Base-by-base conservation (phyloP, 129 eudicot genomes). In the Flaveria linearis region DNA sequence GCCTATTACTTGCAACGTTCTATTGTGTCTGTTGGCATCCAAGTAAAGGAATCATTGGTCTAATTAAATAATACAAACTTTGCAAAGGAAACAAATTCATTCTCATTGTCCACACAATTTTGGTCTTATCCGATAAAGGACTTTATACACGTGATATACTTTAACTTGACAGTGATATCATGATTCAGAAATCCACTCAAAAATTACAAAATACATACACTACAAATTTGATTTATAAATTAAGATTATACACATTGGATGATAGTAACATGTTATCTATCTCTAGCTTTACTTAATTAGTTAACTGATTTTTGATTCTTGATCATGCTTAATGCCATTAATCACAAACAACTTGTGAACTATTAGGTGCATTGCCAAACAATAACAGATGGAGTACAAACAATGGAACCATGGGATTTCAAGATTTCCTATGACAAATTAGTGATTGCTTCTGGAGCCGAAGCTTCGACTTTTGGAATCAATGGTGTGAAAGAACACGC, bases 391-490 rank as follows among this genome's bases (percentile, higher is more conserved):
- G 97, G 97, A 73, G 68, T 82, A 61, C 81, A 55, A 20, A 74
- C 87, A 17, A 52, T 89, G 68, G 76, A 86, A 0, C 96, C 99
- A 39, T 85, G 97, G 96, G 81, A 85, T 76, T 94, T 94, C 85
- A 84, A 86, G 58, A 13, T 94, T 22, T 70, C 97, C 18, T 94
- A 94, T 72, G 99, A 94, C 87, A 94, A 94, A 85, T 71, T 94
- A 71, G 87, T 94, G 30, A 84, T 94, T 42, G 99, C 96, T 0
- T 81, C 95, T 45, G 99, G 99, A 58, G 93, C 99, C 22, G 87
- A 91, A 73, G 97, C 99, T 67, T 89, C 93, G 11, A 94, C 99
- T 68, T 94, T 94, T 76, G 99, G 97, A 55, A 94, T 94, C 70
- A 83, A 86, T 12, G 99, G 99, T 68, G 99, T 92, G 22, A 78